These are phyloP conservation scores for Arthonia radiata DNA, from an alignment of 495 filamentous ascomycete species.

Conservation along the genomic window DNA sequence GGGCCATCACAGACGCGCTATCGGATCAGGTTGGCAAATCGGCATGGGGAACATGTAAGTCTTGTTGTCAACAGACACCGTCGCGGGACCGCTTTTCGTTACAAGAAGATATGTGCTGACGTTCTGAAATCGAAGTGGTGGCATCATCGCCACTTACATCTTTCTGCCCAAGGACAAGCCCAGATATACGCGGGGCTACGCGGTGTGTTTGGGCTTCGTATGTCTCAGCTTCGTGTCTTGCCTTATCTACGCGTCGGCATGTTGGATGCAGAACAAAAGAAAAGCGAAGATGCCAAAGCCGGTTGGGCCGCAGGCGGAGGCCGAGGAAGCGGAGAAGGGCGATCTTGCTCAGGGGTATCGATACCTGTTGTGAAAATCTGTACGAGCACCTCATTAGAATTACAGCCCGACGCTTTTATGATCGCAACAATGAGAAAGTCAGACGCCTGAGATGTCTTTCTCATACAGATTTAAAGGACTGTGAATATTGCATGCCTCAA, in stretches of 20 bases:
- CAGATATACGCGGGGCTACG: conserved; percentile 7
- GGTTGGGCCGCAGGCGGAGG: conserved; percentile 32
- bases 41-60: conserved; percentile 7
- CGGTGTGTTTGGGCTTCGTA: conserved; percentile 51
- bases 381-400: no score
- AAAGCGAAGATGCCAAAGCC: conserved; percentile 26
- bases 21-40: conserved; percentile 11
- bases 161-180: conserved; percentile 6
- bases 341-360: conserved; percentile 42
- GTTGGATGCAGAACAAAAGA: conserved; percentile 39
- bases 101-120: no score
- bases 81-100: no score
- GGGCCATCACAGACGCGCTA: conserved; percentile 11
- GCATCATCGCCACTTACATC: conserved; percentile 8
- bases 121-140: no score
- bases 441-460: no score
- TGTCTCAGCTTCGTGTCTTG: conserved; percentile 37
- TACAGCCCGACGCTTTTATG: no score
- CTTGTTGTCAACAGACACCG: no score
- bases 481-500: no score
- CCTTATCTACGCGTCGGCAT: conserved; percentile 30
- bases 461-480: no score
- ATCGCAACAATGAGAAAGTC: no score
- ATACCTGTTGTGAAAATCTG: no score
- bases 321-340: conserved; percentile 49